These are phyloP conservation scores for Talaromyces sp. DNA, from an alignment of 2,329 filamentous ascomycete species.

Conservation along the genomic window DNA sequence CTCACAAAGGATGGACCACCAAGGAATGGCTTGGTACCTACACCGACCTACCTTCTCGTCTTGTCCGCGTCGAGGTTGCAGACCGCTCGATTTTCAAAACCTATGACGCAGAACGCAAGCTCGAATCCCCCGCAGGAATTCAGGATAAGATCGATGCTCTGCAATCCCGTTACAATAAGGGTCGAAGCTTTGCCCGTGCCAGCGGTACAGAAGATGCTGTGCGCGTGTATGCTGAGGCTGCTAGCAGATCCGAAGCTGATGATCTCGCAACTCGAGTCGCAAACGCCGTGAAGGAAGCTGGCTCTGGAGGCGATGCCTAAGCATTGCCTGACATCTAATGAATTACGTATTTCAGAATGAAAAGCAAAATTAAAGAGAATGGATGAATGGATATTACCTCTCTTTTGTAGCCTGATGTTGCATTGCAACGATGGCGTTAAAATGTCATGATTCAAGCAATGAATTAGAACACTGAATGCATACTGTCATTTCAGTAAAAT, in stretches of 20 bases:
- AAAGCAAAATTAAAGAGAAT: neutral
- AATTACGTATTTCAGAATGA: neutral
- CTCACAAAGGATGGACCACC: constrained; percentile 87
- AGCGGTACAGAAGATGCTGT: constrained; percentile 96
- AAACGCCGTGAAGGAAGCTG: constrained; percentile 63
- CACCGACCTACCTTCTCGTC: constrained; percentile 86
- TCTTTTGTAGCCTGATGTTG: neutral
- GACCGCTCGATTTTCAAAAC: constrained; percentile 83
- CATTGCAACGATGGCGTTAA: neutral
- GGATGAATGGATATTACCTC: neutral
- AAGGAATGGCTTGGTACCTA: constrained; percentile 93
- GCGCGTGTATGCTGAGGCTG: constrained; percentile 91
- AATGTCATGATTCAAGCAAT: constrained; percentile 4
- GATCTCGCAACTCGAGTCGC: constrained; percentile 83
- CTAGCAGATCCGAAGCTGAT: constrained; percentile 82
- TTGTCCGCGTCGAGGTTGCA: constrained; percentile 86
- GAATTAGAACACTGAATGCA: constrained; percentile 8
- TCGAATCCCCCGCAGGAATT: constrained; percentile 72
- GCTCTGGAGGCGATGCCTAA: constrained; percentile 26
- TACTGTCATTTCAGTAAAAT: neutral
- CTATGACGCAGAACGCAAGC: constrained; percentile 84
- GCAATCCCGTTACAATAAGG: constrained; percentile 86
- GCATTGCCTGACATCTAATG: neutral
- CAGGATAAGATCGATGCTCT: constrained; percentile 83
- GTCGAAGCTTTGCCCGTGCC: constrained; percentile 83